Conservation (phyloP, 2,329 filamentous ascomycete genomes). For the Oidium heveae region DNA sequence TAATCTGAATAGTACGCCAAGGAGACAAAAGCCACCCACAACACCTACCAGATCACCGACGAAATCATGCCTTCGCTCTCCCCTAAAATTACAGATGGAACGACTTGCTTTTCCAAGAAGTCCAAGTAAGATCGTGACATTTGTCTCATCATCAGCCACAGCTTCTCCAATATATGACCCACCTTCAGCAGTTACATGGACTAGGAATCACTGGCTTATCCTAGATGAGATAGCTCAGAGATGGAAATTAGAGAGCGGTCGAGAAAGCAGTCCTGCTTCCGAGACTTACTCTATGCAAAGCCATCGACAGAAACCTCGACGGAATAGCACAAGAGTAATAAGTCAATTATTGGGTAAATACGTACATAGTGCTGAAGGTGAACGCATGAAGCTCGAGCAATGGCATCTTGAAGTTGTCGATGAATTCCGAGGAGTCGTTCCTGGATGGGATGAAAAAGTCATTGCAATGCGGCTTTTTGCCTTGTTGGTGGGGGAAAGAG, state of each 20-base stretch:
- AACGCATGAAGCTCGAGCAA: conserved; percentile 11
- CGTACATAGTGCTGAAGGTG: conserved; percentile 5
- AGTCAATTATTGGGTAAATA: conserved; percentile 11
- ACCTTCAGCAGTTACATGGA: conserved; percentile 11
- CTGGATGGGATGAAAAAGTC: conserved; percentile 13
- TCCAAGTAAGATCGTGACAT: conserved; percentile 10
- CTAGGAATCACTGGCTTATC: conserved; percentile 12
- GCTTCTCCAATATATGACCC: conserved; percentile 3
- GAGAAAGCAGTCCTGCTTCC: background rate
- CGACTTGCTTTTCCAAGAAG: background rate
- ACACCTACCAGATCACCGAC: conserved; percentile 8
- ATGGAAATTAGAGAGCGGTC: conserved; percentile 7
- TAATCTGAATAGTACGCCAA: too few relatives aligned
- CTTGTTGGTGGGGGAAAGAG: conserved; percentile 9
- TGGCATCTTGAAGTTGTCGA: conserved; percentile 15
- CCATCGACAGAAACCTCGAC: conserved; percentile 2
- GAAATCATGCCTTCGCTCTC: conserved; percentile 13
- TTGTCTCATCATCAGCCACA: conserved; percentile 13
- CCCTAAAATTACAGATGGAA: conserved; percentile 1
- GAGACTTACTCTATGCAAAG: background rate
- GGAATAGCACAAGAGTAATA: conserved; percentile 12
- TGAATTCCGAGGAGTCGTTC: conserved; percentile 11
- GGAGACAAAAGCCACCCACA: background rate
- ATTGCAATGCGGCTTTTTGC: conserved; percentile 13
- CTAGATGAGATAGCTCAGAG: conserved; percentile 10